Evolutionary conservation across 1,284 basidiomycete genomes (phyloP).

Genomic region (Ustilago trichophora): DNA sequence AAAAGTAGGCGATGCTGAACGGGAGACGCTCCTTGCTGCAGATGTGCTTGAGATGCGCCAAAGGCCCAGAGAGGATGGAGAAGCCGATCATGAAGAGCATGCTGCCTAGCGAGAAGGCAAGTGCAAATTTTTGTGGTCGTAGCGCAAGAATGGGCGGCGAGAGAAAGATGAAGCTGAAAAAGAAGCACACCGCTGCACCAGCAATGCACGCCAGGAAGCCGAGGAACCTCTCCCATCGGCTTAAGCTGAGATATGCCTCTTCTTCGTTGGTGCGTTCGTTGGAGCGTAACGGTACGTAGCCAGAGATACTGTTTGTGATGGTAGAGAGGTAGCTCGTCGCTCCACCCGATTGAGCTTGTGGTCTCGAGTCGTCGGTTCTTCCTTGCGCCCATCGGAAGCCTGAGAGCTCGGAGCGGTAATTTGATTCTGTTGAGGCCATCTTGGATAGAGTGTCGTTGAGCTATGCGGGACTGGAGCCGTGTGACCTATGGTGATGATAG

Average conservation of each 20-base stretch:
- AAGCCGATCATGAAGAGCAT: slow-evolving; percentile 65
- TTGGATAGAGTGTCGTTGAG: background rate
- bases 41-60: slow-evolving; percentile 63
- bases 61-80: slow-evolving; percentile 60
- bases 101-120: slow-evolving; percentile 63
- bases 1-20: slow-evolving; percentile 70
- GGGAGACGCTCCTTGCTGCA: slow-evolving; percentile 69
- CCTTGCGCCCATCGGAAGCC: slow-evolving; percentile 61
- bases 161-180: slow-evolving; percentile 86
- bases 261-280: slow-evolving; percentile 88
- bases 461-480: too few species aligned
- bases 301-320: slow-evolving; percentile 71
- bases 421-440: slow-evolving; percentile 44
- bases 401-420: slow-evolving; percentile 51
- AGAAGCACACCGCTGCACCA: slow-evolving; percentile 93
- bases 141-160: slow-evolving; percentile 76
- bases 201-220: slow-evolving; percentile 91
- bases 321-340: slow-evolving; percentile 50
- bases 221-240: slow-evolving; percentile 71
- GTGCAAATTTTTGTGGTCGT: slow-evolving; percentile 62
- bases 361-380: slow-evolving; percentile 52
- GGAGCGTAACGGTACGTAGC: slow-evolving; percentile 88
- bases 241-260: slow-evolving; percentile 78
- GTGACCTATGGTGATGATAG: too few species aligned
- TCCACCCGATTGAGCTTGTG: slow-evolving; percentile 12